phyloP scores from a whole-genome alignment of 495 filamentous ascomycete genomes.

The Hypoxylon fragiforme region DNA sequence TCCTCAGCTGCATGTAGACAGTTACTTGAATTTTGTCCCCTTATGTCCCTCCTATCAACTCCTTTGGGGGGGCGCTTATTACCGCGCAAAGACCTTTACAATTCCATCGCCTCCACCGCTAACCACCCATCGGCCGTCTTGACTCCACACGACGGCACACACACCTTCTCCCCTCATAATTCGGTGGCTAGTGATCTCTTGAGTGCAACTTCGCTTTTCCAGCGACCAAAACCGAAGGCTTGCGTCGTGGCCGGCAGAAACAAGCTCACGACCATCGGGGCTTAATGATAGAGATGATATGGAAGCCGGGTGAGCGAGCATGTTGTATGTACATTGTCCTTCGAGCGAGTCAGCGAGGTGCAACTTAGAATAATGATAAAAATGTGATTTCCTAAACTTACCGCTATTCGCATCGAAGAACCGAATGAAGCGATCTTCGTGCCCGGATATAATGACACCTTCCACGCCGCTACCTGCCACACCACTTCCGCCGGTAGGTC shows the following conservation, averaged over 20 bases:
- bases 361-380: background rate
- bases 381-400: constrained; percentile 56
- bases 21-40: constrained; percentile 8
- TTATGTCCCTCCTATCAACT: background rate
- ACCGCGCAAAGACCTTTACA: constrained; percentile 86
- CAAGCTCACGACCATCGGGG: constrained; percentile 90
- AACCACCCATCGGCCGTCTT: constrained; percentile 92
- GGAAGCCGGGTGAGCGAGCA: constrained; percentile 92
- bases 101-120: constrained; percentile 95
- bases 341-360: constrained; percentile 37
- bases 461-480: constrained; percentile 70
- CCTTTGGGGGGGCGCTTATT: background rate
- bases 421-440: constrained; percentile 92
- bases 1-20: constrained; percentile 11
- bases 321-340: constrained; percentile 99
- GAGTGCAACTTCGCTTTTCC: constrained; percentile 88
- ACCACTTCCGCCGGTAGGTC: constrained; percentile 75
- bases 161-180: constrained; percentile 94
- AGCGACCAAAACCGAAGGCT: constrained; percentile 96
- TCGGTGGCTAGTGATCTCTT: constrained; percentile 89
- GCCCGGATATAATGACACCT: constrained; percentile 89
- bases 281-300: constrained; percentile 89
- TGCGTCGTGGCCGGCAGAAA: constrained; percentile 94
- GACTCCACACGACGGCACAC: constrained; percentile 89
- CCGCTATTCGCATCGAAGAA: constrained; percentile 99